Percentiles rank a stretch among this genome's conserved stretches.
Conservation (phyloP, 1,284 basidiomycete species). For the Fomitopsis betulina region DNA sequence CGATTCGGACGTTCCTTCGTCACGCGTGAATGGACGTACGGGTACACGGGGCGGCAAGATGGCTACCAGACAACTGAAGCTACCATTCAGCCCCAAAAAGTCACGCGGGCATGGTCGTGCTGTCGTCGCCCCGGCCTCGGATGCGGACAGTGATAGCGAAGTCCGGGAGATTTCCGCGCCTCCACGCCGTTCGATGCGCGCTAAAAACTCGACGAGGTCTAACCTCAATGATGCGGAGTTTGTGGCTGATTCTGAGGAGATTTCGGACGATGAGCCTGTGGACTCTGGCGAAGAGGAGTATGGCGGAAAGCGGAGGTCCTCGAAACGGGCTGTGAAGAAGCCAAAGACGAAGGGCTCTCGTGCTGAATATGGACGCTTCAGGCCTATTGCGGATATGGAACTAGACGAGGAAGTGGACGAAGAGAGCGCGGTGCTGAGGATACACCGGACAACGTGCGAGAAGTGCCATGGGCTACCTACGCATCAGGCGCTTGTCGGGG, state of each 20-base stretch:
- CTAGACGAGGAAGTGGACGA: constrained; percentile 56
- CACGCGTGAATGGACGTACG: constrained; percentile 11
- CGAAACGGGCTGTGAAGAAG: constrained; percentile 7
- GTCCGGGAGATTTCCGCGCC: constrained; percentile 18
- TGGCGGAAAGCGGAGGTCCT: constrained; percentile 13
- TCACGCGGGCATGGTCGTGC: constrained; percentile 30
- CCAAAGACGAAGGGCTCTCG: constrained; percentile 34
- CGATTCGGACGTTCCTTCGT: constrained; percentile 10
- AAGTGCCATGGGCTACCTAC: constrained; percentile 62
- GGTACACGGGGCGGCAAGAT: constrained; percentile 17
- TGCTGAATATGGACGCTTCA: constrained; percentile 66
- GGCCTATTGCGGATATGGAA: constrained; percentile 51
- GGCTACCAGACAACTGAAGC: constrained; percentile 8
- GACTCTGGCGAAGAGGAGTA: constrained; percentile 19
- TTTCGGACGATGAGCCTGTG: constrained; percentile 20
- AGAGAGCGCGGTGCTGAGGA: constrained; percentile 46
- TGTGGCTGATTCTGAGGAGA: constrained; percentile 29
- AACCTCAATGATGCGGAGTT: constrained; percentile 28
- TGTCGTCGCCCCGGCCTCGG: constrained; percentile 31
- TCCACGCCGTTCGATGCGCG: constrained; percentile 23
- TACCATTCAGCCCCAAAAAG: constrained; percentile 65
- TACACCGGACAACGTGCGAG: constrained; percentile 64
- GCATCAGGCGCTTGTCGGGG: constrained; percentile 43
- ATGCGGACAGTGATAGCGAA: constrained; percentile 37
- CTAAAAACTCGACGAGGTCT: constrained; percentile 19